Base-by-base conservation (phyloP, 176 grass and related monocot genomes). In the Secale cereale region DNA sequence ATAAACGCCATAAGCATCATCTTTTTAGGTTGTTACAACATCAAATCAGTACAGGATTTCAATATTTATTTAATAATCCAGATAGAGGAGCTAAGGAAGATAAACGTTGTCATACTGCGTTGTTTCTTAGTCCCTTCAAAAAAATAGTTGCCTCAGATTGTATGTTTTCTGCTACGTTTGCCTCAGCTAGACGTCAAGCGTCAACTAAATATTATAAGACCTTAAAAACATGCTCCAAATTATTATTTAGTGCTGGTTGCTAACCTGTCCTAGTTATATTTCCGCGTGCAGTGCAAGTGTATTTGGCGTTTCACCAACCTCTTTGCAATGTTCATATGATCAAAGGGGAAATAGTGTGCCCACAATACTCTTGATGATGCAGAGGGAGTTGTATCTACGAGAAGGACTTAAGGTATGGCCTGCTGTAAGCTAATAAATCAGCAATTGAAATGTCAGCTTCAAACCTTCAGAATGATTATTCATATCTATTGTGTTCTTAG, bases 281-380 rank as follows among this genome's bases (percentile, higher is more conserved):
- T 80, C 10, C 33, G 12, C 27, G n/a, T 87, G 73, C 85, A 94
- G 97, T 87, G 90, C 84, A 33, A 98, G 88, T 84, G 85, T 98
- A 35, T 95, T 95, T 83, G 95, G 95, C 43, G 95, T 95, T 84
- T 98, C 93, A 65, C 90, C 95, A 48, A 92, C 90, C 48, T 95
- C 89, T 88, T 88, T 98, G 95, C 95, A 95, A 85, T 98, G 89
- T 64, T 92, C 95, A 7, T 95, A 90, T 82, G 95, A 98, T 86
- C 74, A 76, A 41, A 95, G 87, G 84, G 95, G 95, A 75, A 95
- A 98, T 13, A 98, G 93, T 77, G 82, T 98, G 29, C 95, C 95
- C 60, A 95, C 86, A 8, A 95, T 98, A 85, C 82, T 98, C 56
- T 45, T 98, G 57, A 70, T 82, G 56, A 98, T 98, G 91, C 95